Evolutionary conservation across 1,139 yeast genomes (phyloP).

Genomic region (Hansenula sp.): DNA sequence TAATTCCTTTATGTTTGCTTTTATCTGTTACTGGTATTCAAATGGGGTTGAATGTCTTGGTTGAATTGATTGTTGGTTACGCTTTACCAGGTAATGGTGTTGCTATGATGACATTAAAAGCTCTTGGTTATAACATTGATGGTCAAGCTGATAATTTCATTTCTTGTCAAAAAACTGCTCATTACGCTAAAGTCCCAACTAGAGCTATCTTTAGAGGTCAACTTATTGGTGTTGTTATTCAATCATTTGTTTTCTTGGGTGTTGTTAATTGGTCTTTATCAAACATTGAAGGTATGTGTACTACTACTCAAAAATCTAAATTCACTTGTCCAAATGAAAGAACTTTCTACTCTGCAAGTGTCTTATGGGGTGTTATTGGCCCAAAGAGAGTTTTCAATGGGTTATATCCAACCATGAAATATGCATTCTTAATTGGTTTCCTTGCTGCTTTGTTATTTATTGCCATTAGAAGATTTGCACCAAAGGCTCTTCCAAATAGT

Average conservation of each 20-base stretch:
- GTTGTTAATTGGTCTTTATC: slow-evolving; percentile 49
- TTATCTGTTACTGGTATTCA: slow-evolving; percentile 50
- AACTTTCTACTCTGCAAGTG: slow-evolving; percentile 47
- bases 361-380: slow-evolving; percentile 64
- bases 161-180: slow-evolving; percentile 54
- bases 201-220: slow-evolving; percentile 58
- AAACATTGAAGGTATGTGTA: slow-evolving; percentile 44
- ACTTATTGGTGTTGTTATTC: slow-evolving; percentile 39
- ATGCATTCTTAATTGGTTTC: slow-evolving; percentile 52
- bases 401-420: slow-evolving; percentile 44
- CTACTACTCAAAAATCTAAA: slow-evolving; percentile 33
- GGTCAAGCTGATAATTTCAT: slow-evolving; percentile 59
- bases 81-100: slow-evolving; percentile 61
- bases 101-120: slow-evolving; percentile 56
- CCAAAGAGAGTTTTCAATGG: slow-evolving; percentile 53
- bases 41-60: slow-evolving; percentile 53
- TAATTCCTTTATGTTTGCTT: slow-evolving; percentile 46
- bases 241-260: slow-evolving; percentile 47
- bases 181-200: slow-evolving; percentile 58
- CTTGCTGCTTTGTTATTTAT: slow-evolving; percentile 40
- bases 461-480: slow-evolving; percentile 35
- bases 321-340: slow-evolving; percentile 42
- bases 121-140: slow-evolving; percentile 54
- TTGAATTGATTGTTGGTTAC: slow-evolving; percentile 58
- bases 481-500: slow-evolving; percentile 28